Conservation (phyloP, 768 basidiomycete genomes). For the Suillus bovinus region DNA sequence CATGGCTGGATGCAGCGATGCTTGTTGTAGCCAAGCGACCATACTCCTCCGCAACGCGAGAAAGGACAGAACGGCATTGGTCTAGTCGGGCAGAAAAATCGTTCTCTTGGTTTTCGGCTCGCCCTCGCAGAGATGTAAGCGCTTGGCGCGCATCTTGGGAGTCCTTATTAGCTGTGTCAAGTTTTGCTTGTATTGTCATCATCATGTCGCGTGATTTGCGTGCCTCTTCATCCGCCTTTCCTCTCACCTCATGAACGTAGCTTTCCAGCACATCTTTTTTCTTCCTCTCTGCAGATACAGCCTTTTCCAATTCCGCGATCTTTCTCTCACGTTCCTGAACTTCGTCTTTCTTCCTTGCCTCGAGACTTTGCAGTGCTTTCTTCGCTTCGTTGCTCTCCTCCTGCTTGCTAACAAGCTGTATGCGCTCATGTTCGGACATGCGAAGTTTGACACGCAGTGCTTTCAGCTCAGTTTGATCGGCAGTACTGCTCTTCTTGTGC, state of each 20-base stretch:
- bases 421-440: constrained; percentile 55
- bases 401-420: constrained; percentile 51
- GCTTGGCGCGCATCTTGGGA: constrained; percentile 34
- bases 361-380: constrained; percentile 48
- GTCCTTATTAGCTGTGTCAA: constrained; percentile 40
- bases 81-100: constrained; percentile 52
- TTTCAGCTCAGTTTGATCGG: constrained; percentile 63
- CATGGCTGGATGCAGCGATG: constrained; percentile 38
- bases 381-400: constrained; percentile 51
- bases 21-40: constrained; percentile 47
- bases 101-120: constrained; percentile 41
- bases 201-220: constrained; percentile 34
- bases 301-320: constrained; percentile 58
- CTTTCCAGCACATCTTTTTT: constrained; percentile 49
- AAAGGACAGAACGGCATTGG: constrained; percentile 46
- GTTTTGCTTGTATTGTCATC: constrained; percentile 36
- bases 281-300: constrained; percentile 48
- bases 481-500: constrained; percentile 46
- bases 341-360: constrained; percentile 57
- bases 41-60: constrained; percentile 54
- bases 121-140: constrained; percentile 32
- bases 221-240: constrained; percentile 43
- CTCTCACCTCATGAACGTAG: constrained; percentile 42
- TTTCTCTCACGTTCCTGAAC: constrained; percentile 51
- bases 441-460: constrained; percentile 61